A percentile compares a stretch with the other conserved stretches of the same genome.
phyloP scores from a whole-genome alignment of 176 grass and related monocot genomes.

The Typha latifolia region DNA sequence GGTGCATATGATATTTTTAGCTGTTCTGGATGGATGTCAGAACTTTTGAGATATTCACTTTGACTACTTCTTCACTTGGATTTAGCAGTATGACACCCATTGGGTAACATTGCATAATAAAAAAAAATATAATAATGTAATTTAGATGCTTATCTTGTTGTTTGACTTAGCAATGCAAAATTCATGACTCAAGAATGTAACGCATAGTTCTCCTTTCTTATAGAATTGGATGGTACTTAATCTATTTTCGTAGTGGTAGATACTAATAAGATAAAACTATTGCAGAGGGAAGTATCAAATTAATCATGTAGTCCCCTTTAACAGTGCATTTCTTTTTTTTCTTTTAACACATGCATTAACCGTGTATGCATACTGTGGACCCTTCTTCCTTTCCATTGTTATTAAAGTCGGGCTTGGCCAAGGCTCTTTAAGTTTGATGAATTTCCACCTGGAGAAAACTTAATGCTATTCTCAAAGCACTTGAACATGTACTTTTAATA shows the following conservation, averaged over 20 bases:
- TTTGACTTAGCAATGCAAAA: conserved; percentile 3
- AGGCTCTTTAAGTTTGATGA: not conserved
- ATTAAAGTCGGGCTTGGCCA: no score
- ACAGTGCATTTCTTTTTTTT: no score
- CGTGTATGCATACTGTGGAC: no score
- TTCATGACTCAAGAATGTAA: not conserved
- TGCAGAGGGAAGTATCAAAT: no score
- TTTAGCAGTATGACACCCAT: not conserved
- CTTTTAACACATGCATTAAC: no score
- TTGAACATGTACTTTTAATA: not conserved
- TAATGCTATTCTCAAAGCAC: not conserved
- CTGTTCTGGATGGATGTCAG: not conserved
- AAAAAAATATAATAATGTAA: not conserved
- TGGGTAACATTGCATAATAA: not conserved
- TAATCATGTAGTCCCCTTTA: no score
- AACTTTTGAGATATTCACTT: not conserved
- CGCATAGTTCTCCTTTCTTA: not conserved
- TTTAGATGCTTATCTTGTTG: not conserved
- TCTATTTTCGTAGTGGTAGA: not conserved
- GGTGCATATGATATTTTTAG: conserved; percentile 31
- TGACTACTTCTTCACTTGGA: conserved; percentile 4
- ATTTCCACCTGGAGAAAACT: not conserved
- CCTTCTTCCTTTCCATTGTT: no score
- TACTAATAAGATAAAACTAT: no score
- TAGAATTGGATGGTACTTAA: not conserved